These are phyloP conservation scores for Eimeria sp. DNA, from an alignment of 169 alveolate genomes.

Conservation along the genomic window DNA sequence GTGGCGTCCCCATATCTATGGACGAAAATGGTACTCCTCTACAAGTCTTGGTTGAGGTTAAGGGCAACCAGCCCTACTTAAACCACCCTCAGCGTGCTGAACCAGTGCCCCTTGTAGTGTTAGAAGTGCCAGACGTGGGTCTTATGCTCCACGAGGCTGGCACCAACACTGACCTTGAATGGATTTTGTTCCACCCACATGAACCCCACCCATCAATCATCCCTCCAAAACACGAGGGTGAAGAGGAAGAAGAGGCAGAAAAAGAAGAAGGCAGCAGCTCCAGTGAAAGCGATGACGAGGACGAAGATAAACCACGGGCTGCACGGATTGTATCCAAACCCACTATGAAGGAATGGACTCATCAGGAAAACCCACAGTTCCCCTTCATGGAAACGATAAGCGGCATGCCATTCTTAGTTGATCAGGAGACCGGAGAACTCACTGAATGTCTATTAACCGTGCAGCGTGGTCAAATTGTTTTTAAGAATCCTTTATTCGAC, in stretches of 20 bases:
- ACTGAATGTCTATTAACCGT: neutral
- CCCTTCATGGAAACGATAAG: neutral
- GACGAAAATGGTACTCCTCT: neutral
- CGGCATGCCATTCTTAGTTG: neutral
- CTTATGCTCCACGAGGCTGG: neutral
- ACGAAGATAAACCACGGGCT: neutral
- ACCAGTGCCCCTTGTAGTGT: neutral
- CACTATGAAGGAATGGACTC: neutral
- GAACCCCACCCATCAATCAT: neutral
- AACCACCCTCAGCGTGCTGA: neutral
- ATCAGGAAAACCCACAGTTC: neutral
- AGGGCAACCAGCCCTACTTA: neutral
- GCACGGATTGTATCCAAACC: neutral
- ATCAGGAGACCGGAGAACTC: neutral
- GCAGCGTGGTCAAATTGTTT: neutral
- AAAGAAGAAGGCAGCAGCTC: neutral
- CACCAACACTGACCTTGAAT: neutral
- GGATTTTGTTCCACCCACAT: neutral
- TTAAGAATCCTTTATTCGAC: neutral
- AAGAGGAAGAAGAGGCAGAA: neutral
- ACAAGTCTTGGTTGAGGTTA: neutral
- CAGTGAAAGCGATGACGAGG: neutral
- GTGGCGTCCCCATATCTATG: neutral
- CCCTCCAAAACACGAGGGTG: neutral
- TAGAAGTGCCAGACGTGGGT: neutral